phyloP scores from a whole-genome alignment of 192 early-diverging fungal species.

The Chytriomyces hyalinus region DNA sequence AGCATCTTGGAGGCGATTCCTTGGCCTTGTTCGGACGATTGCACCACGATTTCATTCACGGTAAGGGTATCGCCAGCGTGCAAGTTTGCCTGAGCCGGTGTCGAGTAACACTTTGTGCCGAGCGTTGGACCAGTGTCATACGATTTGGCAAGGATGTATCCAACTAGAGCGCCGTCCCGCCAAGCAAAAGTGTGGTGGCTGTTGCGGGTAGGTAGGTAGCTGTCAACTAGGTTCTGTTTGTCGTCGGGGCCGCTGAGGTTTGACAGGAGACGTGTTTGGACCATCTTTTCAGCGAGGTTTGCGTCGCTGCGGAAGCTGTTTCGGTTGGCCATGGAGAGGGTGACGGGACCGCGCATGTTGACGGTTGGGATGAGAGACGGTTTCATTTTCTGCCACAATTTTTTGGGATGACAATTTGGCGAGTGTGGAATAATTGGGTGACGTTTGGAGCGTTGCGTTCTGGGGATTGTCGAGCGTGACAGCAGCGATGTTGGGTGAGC shows the following conservation, averaged over 20 bases:
- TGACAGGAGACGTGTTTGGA: background rate
- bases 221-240: background rate
- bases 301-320: background rate
- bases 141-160: constrained; percentile 27
- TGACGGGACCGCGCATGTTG: background rate
- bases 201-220: constrained; percentile 4
- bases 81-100: background rate
- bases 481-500: no score
- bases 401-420: no score
- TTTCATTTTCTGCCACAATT: no score
- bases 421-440: no score
- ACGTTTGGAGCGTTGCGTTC: no score
- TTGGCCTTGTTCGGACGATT: constrained; percentile 6
- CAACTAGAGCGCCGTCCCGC: constrained; percentile 13
- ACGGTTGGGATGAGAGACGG: no score
- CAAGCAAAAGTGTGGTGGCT: background rate
- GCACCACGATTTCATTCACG: constrained; percentile 28
- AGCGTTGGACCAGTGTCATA: background rate
- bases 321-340: background rate
- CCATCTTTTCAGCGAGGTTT: constrained; percentile 18
- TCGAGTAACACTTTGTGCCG: background rate
- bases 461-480: no score
- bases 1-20: constrained; percentile 24
- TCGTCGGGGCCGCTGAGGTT: constrained; percentile 9
- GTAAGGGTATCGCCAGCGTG: constrained; percentile 16